Percentiles rank a stretch among this genome's conserved stretches.
These are phyloP conservation scores for Psidium friedrichsthalianum DNA, from an alignment of 345 rosid species.

Conservation along the genomic window DNA sequence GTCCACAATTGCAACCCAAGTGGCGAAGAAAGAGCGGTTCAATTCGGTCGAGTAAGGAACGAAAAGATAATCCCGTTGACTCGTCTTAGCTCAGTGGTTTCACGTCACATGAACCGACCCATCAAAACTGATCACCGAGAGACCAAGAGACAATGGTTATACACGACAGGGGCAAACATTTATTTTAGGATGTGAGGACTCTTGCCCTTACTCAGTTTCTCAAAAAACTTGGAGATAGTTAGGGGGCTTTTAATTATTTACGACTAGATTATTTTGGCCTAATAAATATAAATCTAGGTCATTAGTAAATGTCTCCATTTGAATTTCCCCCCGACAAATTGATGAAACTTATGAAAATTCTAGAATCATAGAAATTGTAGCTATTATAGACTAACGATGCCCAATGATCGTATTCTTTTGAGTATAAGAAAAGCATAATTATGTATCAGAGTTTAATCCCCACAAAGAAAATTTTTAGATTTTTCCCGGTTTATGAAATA, in stretches of 20 bases:
- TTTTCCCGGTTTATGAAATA: not conserved
- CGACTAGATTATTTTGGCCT: not conserved
- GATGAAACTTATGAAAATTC: not conserved
- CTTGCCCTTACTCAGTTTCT: not conserved
- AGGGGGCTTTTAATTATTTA: too few species aligned
- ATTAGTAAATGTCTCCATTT: not conserved
- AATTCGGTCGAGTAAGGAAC: rapidly evolving
- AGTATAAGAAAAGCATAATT: not conserved
- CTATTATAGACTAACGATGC: not conserved
- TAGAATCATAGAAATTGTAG: too few species aligned
- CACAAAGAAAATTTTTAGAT: not conserved
- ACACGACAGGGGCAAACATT: not conserved
- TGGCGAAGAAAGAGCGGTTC: not conserved
- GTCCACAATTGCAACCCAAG: not conserved
- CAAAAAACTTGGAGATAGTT: too few species aligned
- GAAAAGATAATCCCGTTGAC: not conserved
- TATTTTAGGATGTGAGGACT: not conserved
- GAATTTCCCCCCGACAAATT: not conserved
- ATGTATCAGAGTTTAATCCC: not conserved
- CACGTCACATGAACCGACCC: not conserved
- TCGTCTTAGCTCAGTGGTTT: not conserved
- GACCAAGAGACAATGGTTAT: too few species aligned
- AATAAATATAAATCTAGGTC: not conserved
- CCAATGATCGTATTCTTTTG: not conserved
- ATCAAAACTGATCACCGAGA: not conserved